These are phyloP conservation scores for Arachnomyces sp. DNA, from an alignment of 2,329 filamentous ascomycete genomes.

Conservation along the genomic window DNA sequence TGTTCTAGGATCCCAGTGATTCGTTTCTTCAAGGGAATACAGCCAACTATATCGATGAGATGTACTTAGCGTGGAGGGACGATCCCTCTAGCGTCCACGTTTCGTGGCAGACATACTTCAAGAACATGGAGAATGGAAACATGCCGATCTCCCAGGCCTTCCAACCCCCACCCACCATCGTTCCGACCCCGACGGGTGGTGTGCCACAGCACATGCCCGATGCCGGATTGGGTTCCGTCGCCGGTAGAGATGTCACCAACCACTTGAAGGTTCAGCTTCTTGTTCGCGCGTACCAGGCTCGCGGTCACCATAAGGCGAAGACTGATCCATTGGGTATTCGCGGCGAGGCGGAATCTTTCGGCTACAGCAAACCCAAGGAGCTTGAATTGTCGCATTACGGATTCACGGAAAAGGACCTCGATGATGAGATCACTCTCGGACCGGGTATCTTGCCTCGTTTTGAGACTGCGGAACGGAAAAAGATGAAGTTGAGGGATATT, in stretches of 20 bases:
- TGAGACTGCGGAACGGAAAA: conserved; percentile 76
- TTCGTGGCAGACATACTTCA: conserved; percentile 99
- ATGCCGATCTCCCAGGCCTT: conserved; percentile 98
- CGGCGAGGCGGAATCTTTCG: conserved; percentile 72
- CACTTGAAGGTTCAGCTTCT: conserved; percentile 97
- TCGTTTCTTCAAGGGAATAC: conserved; percentile 95
- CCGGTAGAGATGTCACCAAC: conserved; percentile 79
- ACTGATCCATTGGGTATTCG: conserved; percentile 94
- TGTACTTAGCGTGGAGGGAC: conserved; percentile 97
- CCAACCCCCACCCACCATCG: conserved; percentile 85
- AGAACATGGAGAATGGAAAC: conserved; percentile 95
- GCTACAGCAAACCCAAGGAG: conserved; percentile 83
- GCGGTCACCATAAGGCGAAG: conserved; percentile 95
- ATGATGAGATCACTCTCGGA: conserved; percentile 82
- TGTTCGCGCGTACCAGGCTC: conserved; percentile 93
- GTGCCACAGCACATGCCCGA: conserved; percentile 65
- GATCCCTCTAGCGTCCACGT: conserved; percentile 90
- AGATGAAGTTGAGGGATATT: conserved; percentile 96
- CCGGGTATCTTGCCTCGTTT: conserved; percentile 94
- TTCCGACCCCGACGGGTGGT: conserved; percentile 71
- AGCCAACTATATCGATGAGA: conserved; percentile 98
- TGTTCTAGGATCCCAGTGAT: conserved; percentile 68
- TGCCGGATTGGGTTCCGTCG: conserved; percentile 54
- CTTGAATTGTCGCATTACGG: conserved; percentile 87
- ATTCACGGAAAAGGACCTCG: conserved; percentile 88